Base-by-base conservation (phyloP, 2,329 filamentous ascomycete species). In the Hypomyces perniciosus region DNA sequence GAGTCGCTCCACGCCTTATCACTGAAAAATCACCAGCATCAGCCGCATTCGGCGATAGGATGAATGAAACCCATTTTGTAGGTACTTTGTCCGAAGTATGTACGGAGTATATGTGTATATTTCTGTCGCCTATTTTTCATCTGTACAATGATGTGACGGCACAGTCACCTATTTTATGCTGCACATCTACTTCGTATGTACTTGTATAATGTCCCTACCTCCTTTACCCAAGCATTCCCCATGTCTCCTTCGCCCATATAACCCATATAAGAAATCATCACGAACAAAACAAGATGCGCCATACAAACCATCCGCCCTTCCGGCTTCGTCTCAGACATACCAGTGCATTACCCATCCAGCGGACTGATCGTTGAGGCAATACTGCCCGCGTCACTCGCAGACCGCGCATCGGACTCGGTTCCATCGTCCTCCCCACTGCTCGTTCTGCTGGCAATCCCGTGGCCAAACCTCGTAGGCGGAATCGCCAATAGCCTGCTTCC, bases 351-450 rank as follows among this genome's bases (percentile, higher is more conserved):
- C 29, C 41, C 48, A 38, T 55, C 54, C 12, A 51, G 33, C 1
- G 61, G 63, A 47, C 65, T 66, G 6, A 62, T 57, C 6, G 60
- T 65, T 20, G 71, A 72, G 6, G 62, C 64, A 46, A 70, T 57
- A 52, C 69, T 72, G 1, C 65, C 66, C 10, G 58, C 58, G 29
- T 72, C 70, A 51, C 70, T 72, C 8, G 56, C 59, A 27, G 69
- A 71, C 27, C 64, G 62, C 53, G 57, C 54, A 42, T 71, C 70
- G 31, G 68, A 70, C 50, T 67, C 68, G 6, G 60, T 65, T 13
- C 60, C 66, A 4, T 69, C 65, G 27, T 66, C 66, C 5, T 67
- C 68, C 33, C 60, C 63, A 31, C 61, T 65, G 40, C 59, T 59
- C 38, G 59, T 59, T 44, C 57, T 58, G 27, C 59, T 57, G 26